phyloP scores from a whole-genome alignment of 176 grass and related monocot species.

The Eragrostis curvula region DNA sequence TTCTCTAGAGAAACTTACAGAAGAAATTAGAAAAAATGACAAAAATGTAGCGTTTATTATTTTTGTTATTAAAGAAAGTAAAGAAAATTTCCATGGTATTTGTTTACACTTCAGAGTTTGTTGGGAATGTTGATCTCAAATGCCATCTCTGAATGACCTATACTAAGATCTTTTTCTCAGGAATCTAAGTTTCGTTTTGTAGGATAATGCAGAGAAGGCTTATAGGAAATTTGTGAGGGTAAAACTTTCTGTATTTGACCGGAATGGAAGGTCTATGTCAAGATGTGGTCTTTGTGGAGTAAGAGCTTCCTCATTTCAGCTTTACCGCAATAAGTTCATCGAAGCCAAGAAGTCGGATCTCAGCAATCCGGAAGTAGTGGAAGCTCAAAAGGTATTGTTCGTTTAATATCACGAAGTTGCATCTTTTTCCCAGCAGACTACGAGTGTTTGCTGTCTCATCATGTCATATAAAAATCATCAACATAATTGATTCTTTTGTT shows the following conservation, averaged over 20 bases:
- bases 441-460: neutral
- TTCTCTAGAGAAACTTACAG: neutral
- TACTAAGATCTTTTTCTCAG: slow-evolving; percentile 24
- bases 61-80: slow-evolving; percentile 2
- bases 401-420: slow-evolving; percentile 9
- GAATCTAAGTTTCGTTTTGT: slow-evolving; percentile 22
- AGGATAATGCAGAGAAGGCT: slow-evolving; percentile 78
- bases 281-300: slow-evolving; percentile 91
- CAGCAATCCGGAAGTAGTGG: slow-evolving; percentile 47
- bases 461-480: slow-evolving; percentile 18
- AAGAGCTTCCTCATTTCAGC: slow-evolving; percentile 62
- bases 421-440: slow-evolving; percentile 13
- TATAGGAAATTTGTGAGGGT: slow-evolving; percentile 78
- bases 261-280: slow-evolving; percentile 56
- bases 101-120: neutral
- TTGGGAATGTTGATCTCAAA: neutral
- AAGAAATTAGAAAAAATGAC: neutral
- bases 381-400: slow-evolving; percentile 65
- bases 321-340: slow-evolving; percentile 63
- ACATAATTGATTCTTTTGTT: slow-evolving; percentile 25
- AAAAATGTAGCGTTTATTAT: neutral
- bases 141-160: neutral
- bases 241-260: slow-evolving; percentile 54
- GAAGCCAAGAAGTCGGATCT: slow-evolving; percentile 52
- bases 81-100: neutral